Conservation (phyloP, 2,329 filamentous ascomycete species). For the Microthyrium microscopicum region DNA sequence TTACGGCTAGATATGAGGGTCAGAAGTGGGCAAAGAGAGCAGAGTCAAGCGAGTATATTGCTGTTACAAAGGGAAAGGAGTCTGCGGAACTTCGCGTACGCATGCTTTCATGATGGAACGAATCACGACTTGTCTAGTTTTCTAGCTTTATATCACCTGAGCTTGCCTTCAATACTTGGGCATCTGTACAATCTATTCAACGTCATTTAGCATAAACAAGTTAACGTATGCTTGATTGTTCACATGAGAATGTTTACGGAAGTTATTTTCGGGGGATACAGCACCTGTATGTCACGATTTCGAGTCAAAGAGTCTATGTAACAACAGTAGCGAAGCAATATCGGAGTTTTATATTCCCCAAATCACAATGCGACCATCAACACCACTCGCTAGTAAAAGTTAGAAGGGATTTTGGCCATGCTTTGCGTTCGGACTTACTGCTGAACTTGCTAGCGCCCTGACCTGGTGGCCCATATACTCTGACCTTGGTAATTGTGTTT, state of each 20-base stretch:
- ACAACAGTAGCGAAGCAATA: constrained; percentile 9
- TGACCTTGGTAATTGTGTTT: constrained; percentile 80
- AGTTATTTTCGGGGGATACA: too few species aligned
- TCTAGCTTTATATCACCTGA: too few species aligned
- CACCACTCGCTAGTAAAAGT: constrained; percentile 48
- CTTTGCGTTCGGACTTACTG: constrained; percentile 45
- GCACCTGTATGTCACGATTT: too few species aligned
- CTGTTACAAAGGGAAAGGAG: not conserved
- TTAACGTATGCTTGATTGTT: too few species aligned
- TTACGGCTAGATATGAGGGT: constrained; percentile 56
- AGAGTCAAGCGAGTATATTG: constrained; percentile 34
- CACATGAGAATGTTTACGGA: too few species aligned
- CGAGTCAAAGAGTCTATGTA: not conserved
- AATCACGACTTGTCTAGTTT: too few species aligned
- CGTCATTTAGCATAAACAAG: too few species aligned
- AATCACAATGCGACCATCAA: constrained; percentile 68
- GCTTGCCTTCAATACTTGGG: too few species aligned
- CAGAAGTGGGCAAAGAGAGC: constrained; percentile 63
- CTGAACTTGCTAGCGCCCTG: constrained; percentile 66
- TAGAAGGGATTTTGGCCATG: constrained; percentile 13
- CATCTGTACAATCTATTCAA: too few species aligned
- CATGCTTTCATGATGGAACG: not conserved
- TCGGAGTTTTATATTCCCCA: constrained; percentile 61
- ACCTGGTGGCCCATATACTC: constrained; percentile 50
- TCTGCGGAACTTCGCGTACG: constrained; percentile 1